phyloP scores from a whole-genome alignment of 1,139 yeast genomes.

The Magnusiomyces suaveolens region DNA sequence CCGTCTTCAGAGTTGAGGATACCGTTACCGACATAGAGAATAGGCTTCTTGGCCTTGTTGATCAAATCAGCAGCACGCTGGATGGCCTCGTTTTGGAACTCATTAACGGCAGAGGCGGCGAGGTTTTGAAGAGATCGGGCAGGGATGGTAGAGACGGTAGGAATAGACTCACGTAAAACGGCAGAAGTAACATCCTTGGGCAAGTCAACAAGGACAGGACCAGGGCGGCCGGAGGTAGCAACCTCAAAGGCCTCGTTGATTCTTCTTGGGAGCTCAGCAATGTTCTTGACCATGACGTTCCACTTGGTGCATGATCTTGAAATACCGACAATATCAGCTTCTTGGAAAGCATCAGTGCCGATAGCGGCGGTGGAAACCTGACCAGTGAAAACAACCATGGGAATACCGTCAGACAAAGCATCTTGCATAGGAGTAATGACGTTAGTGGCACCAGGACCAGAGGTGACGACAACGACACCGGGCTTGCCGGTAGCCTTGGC shows the following conservation, averaged over 20 bases:
- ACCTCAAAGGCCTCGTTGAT: constrained; percentile 97
- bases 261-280: constrained; percentile 88
- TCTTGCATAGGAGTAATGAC: constrained; percentile 97
- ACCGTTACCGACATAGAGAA: constrained; percentile 90
- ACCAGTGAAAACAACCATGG: constrained; percentile 94
- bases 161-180: constrained; percentile 75
- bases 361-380: constrained; percentile 93
- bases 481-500: constrained; percentile 93
- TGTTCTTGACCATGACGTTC: constrained; percentile 96
- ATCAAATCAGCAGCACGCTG: constrained; percentile 67
- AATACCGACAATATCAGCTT: constrained; percentile 95
- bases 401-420: constrained; percentile 95
- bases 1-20: constrained; percentile 72
- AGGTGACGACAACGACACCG: constrained; percentile 95
- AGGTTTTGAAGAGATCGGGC: constrained; percentile 64
- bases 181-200: constrained; percentile 98
- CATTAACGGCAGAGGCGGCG: constrained; percentile 62
- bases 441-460: constrained; percentile 98
- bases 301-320: constrained; percentile 96
- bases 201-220: constrained; percentile 93
- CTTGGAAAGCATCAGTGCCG: constrained; percentile 98
- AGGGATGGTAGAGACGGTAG: constrained; percentile 76
- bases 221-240: constrained; percentile 94
- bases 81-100: constrained; percentile 67
- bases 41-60: constrained; percentile 77